A percentile compares a stretch with the other conserved stretches of the same genome.
These are phyloP conservation scores for Boletus sp. DNA, from an alignment of 768 basidiomycete genomes.

Conservation along the genomic window DNA sequence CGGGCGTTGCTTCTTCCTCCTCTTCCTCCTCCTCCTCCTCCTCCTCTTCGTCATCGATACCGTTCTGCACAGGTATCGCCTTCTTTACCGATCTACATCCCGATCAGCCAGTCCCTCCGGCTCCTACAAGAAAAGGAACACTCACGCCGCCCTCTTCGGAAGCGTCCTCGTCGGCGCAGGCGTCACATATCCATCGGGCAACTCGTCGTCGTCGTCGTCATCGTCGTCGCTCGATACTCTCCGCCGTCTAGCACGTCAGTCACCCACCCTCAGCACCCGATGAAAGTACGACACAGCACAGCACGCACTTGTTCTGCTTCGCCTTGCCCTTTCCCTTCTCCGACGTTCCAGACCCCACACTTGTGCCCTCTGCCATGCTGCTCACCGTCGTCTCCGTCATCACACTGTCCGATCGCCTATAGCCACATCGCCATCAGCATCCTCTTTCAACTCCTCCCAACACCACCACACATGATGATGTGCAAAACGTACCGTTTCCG, in stretches of 20 bases:
- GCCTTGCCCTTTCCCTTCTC: conserved; percentile 28
- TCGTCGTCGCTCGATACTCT: conserved; percentile 50
- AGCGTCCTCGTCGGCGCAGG: conserved; percentile 47
- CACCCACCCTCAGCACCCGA: background rate
- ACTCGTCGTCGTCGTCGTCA: conserved; percentile 44
- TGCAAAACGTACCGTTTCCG: conserved; percentile 47
- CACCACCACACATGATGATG: no score
- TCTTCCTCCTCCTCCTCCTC: conserved; percentile 36
- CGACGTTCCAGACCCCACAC: conserved; percentile 33
- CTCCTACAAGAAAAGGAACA: background rate
- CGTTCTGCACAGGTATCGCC: conserved; percentile 22
- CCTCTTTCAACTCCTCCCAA: background rate
- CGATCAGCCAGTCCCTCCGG: background rate
- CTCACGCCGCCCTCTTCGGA: conserved; percentile 61
- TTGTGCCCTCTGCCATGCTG: conserved; percentile 36
- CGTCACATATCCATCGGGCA: conserved; percentile 25
- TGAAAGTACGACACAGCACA: background rate
- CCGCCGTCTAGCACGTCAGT: conserved; percentile 40
- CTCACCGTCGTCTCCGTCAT: conserved; percentile 41
- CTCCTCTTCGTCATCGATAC: conserved; percentile 28
- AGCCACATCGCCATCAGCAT: background rate
- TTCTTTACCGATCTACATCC: conserved; percentile 40
- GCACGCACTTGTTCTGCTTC: conserved; percentile 41
- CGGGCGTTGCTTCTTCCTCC: conserved; percentile 38
- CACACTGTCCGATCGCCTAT: conserved; percentile 60